Conservation (phyloP, 1,284 basidiomycete genomes). For the Anthracocystis panici-leucophaei region DNA sequence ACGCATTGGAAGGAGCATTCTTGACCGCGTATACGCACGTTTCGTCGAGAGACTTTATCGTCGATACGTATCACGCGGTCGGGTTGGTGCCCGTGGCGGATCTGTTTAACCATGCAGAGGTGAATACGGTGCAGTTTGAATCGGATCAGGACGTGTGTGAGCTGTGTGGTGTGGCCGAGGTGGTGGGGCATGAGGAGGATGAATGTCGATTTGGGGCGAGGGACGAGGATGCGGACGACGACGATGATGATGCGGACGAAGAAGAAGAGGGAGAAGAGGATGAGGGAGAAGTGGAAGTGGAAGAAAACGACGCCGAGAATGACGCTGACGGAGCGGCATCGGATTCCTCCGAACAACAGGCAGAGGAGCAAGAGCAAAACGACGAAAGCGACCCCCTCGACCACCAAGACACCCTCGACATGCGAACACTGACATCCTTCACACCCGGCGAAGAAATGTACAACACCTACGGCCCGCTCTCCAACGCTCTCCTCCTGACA, state of each 20-base stretch:
- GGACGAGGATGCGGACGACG: conserved; percentile 17
- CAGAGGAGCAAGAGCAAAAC: neutral
- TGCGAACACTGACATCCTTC: conserved; percentile 38
- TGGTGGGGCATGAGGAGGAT: conserved; percentile 34
- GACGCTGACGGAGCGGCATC: neutral
- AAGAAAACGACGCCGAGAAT: neutral
- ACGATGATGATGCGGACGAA: conserved; percentile 1
- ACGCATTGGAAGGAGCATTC: conserved; percentile 30
- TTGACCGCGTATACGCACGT: conserved; percentile 54
- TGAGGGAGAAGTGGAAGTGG: neutral
- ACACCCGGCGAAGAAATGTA: conserved; percentile 35
- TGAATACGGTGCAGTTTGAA: conserved; percentile 61
- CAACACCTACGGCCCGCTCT: conserved; percentile 63
- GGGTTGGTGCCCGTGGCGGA: conserved; percentile 63
- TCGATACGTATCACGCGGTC: conserved; percentile 59
- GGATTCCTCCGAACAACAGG: neutral
- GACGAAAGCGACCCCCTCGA: conserved; percentile 1
- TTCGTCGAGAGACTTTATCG: conserved; percentile 61
- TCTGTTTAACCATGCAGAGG: conserved; percentile 61
- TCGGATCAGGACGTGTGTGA: conserved; percentile 63
- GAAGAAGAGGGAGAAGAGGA: neutral
- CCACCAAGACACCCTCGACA: conserved; percentile 54
- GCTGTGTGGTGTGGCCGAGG: conserved; percentile 48
- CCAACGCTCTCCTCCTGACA: conserved; percentile 57
- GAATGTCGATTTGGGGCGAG: conserved; percentile 7